phyloP scores from a whole-genome alignment of 345 rosid species.

The Linum tenue region DNA sequence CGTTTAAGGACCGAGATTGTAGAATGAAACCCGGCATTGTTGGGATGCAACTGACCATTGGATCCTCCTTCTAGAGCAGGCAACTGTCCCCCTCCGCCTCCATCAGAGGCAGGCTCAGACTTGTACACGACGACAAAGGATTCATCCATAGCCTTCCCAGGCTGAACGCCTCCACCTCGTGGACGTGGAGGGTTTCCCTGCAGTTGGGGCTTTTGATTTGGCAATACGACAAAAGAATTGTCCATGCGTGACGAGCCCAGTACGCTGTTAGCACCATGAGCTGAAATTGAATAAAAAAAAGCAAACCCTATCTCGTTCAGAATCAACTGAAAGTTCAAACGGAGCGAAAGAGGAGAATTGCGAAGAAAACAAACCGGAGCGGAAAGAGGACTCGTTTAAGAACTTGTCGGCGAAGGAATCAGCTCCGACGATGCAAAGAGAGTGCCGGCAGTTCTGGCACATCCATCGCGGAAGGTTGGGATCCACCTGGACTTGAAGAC shows the following conservation, averaged over 20 bases:
- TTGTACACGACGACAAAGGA: conserved; percentile 86
- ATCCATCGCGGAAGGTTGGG: conserved; percentile 75
- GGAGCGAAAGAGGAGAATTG: background rate
- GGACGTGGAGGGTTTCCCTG: conserved; percentile 72
- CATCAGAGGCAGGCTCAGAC: conserved; percentile 74
- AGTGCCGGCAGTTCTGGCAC: conserved; percentile 79
- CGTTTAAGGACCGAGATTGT: conserved; percentile 63
- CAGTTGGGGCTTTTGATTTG: conserved; percentile 51
- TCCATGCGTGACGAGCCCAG: conserved; percentile 79
- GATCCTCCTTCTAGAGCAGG: conserved; percentile 53
- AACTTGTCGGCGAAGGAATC: conserved; percentile 84
- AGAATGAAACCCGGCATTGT: conserved; percentile 66
- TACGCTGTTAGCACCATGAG: conserved; percentile 68
- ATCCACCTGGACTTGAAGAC: conserved; percentile 49
- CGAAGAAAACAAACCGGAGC: conserved; percentile 47
- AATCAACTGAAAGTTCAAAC: background rate
- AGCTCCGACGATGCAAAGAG: conserved; percentile 77
- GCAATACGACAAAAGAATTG: conserved; percentile 83
- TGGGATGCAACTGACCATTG: conserved; percentile 52
- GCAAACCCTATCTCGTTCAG: background rate
- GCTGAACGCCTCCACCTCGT: conserved; percentile 39
- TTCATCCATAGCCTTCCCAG: conserved; percentile 88
- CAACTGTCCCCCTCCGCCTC: conserved; percentile 35
- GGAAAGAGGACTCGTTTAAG: conserved; percentile 55
- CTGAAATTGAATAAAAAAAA: conserved; percentile 21